Evolutionary conservation across 768 basidiomycete genomes (phyloP).

Genomic region (Panus rudis): DNA sequence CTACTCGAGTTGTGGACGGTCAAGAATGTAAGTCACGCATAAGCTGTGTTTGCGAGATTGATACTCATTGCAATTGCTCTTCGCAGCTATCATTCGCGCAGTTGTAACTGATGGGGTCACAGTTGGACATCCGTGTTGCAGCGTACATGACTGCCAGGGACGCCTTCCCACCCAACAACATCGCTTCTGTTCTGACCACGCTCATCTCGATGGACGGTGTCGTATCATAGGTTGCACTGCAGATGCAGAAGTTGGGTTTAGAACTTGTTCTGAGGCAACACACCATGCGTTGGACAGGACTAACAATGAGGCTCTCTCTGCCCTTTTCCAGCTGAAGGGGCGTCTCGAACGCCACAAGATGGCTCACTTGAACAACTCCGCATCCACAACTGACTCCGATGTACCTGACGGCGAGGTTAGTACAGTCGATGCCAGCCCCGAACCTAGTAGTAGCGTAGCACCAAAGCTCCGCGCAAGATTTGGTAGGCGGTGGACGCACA

Average conservation of each 20-base stretch:
- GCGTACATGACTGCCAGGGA: background rate
- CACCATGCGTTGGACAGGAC: background rate
- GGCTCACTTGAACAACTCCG: background rate
- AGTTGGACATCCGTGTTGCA: background rate
- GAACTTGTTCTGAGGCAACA: background rate
- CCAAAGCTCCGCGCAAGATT: background rate
- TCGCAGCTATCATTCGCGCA: background rate
- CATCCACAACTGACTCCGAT: background rate
- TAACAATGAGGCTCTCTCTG: background rate
- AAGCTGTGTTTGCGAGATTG: no score
- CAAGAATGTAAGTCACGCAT: background rate
- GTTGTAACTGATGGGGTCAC: background rate
- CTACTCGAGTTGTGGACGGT: background rate
- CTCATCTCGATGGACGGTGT: background rate
- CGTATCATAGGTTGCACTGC: background rate
- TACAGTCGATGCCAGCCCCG: background rate
- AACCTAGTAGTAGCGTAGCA: background rate
- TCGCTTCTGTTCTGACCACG: background rate
- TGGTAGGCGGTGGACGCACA: conserved; percentile 18
- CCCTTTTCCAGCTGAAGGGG: background rate
- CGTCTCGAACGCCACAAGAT: background rate
- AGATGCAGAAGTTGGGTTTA: background rate
- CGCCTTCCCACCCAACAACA: background rate
- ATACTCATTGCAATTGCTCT: no score
- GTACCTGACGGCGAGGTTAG: background rate